Evolutionary conservation across 495 filamentous ascomycete species (phyloP).

Genomic region (Penicillium macrosclerotiorum): DNA sequence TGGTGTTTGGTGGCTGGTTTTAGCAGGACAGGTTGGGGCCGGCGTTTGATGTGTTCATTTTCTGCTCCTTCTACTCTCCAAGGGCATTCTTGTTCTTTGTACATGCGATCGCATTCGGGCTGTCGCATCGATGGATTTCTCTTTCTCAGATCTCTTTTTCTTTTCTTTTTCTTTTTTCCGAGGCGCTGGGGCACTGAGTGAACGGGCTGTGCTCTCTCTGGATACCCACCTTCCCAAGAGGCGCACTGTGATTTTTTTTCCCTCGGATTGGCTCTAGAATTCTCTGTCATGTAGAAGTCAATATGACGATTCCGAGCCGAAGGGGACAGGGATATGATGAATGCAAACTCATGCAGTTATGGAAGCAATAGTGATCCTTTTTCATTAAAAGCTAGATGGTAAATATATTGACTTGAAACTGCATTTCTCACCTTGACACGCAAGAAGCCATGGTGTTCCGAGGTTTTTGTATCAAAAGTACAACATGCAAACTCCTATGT

Average conservation of each 20-base stretch:
- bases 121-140: conserved; percentile 18
- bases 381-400: no score
- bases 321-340: conserved; percentile 14
- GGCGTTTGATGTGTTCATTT: conserved; percentile 42
- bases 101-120: conserved; percentile 18
- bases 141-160: conserved; percentile 9
- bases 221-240: conserved; percentile 29
- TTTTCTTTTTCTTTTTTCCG: conserved; percentile 11
- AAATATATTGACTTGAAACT: no score
- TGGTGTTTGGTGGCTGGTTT: conserved; percentile 42
- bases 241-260: conserved; percentile 13
- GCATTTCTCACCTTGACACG: no score
- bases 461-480: no score
- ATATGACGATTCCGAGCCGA: conserved; percentile 18
- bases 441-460: no score
- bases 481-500: no score
- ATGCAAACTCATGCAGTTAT: conserved; percentile 15
- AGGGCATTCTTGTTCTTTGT: conserved; percentile 13
- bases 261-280: conserved; percentile 17
- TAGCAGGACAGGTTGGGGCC: conserved; percentile 32
- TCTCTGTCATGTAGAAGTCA: conserved; percentile 40
- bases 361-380: no score
- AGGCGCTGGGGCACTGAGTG: conserved; percentile 15
- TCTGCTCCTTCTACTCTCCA: conserved; percentile 8
- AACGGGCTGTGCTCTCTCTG: conserved; percentile 22